Base-by-base conservation (phyloP, 352 stramenopile genomes). In the Phytopythium vexans region DNA sequence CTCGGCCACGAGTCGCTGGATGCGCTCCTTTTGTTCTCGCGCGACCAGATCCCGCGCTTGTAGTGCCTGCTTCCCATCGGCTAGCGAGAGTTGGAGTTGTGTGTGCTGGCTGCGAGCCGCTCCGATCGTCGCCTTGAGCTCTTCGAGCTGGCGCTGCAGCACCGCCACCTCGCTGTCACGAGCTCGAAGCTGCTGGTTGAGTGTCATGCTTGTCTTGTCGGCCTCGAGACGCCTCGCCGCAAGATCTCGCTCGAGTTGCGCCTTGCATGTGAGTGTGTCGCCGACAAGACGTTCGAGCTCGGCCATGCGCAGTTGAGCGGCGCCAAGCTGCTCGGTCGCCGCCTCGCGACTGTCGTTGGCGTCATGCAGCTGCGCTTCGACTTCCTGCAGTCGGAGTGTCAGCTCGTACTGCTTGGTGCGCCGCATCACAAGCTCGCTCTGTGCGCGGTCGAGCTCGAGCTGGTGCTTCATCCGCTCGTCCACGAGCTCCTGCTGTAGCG, bases 391-490 rank as follows among this genome's bases (percentile, higher is more conserved):
- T 39, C 80, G 71, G 8, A 89, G 56, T 21, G 79, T 85, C 12
- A 92, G 70, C n/a, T 92, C 82, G 51, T 89, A 92, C 43, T 92
- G 79, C 41, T 86, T 88, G 48, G 82, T 89, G 11, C 82, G 71
- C 1, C 82, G 67, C 69, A 86, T 75, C 0, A 90, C 72, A 0
- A 92, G 56, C 66, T 92, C 82, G 9, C 62, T 82, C 50, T 90
- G 75, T 35, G 86, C 64, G 38, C 80, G 75, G 15, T 90, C 79
- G 3, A 86, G 68, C 55, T 86, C 67, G 32, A 88, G 55, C 35
- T 88, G 72, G n/a, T 75, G 66, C 12, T 70, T 62, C n/a, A 82
- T 42, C 6, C 72, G 74, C 41, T 65, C 66, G 7, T 49, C 56
- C 1, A 67, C 53, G 27, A 90, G 37, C 15, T 90, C 77, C 3